phyloP scores from a whole-genome alignment of 106 monocot genomes.

The Gastrodia elata region DNA sequence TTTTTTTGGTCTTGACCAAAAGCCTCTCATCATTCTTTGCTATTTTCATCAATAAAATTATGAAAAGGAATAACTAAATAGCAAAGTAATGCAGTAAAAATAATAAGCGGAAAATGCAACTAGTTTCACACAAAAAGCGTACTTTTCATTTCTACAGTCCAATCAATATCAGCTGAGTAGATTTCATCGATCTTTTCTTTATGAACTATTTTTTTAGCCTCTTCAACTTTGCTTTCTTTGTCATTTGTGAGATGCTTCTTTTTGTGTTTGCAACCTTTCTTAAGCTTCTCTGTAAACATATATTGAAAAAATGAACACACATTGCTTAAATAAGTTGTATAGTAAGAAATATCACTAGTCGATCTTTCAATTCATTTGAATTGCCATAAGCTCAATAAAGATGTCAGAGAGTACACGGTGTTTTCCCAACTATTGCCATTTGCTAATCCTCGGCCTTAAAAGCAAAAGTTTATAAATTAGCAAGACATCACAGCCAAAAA shows the following conservation, averaged over 20 bases:
- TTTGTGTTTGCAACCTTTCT: conserved; percentile 9
- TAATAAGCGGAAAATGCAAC: no score
- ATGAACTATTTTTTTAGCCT: neutral
- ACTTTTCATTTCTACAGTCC: conserved; percentile 26
- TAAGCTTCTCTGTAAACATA: conserved; percentile 14
- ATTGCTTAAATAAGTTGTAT: neutral
- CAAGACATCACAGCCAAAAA: neutral
- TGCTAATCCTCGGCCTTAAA: neutral
- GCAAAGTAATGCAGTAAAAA: neutral
- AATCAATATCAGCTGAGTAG: conserved; percentile 19
- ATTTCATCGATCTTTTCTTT: conserved; percentile 21
- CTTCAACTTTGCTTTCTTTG: neutral
- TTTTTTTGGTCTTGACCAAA: neutral
- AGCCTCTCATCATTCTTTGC: neutral
- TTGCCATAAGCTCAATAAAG: neutral
- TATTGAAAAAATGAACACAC: neutral
- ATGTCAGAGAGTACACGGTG: neutral
- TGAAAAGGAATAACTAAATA: neutral
- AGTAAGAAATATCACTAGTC: neutral
- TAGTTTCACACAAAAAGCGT: no score
- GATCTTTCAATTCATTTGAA: neutral
- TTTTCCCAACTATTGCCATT: neutral
- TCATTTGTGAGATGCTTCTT: conserved; percentile 1
- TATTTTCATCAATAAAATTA: neutral
- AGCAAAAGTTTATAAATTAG: neutral